These are phyloP conservation scores for Solanum chaucha DNA, from an alignment of 257 asterid species.

Conservation along the genomic window DNA sequence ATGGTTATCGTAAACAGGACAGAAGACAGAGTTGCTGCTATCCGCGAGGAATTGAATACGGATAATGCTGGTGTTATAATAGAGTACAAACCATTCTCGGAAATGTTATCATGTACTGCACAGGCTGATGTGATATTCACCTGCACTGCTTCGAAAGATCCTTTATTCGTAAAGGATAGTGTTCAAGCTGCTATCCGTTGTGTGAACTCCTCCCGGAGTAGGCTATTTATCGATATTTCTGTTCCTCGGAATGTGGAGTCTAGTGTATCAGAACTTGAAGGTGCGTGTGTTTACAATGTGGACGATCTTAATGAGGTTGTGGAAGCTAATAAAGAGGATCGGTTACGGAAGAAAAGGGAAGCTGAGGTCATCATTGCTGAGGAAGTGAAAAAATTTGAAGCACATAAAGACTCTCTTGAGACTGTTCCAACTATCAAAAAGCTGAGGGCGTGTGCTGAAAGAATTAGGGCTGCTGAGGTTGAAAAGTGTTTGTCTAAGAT, in stretches of 20 bases:
- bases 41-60: conserved; percentile 40
- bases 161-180: conserved; percentile 54
- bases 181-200: conserved; percentile 38
- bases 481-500: conserved; percentile 69
- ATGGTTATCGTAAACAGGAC: conserved; percentile 76
- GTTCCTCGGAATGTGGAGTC: conserved; percentile 89
- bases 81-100: conserved; percentile 42
- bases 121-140: conserved; percentile 81
- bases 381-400: conserved; percentile 64
- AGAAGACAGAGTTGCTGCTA: conserved; percentile 56
- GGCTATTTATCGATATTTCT: conserved; percentile 72
- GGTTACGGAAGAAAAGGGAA: conserved; percentile 62
- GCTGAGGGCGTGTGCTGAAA: conserved; percentile 69
- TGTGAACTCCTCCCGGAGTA: conserved; percentile 19
- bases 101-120: conserved; percentile 47
- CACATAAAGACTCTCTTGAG: conserved; percentile 77
- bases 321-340: conserved; percentile 73
- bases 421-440: conserved; percentile 85
- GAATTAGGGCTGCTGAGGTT: conserved; percentile 70
- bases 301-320: conserved; percentile 87
- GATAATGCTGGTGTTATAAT: conserved; percentile 40
- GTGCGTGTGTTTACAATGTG: conserved; percentile 54
- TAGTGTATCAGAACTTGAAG: conserved; percentile 48
- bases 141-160: conserved; percentile 63
- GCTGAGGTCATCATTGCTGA: conserved; percentile 58